These are phyloP conservation scores for Cytospora schulzeri DNA, from an alignment of 2,329 filamentous ascomycete genomes.

Conservation along the genomic window DNA sequence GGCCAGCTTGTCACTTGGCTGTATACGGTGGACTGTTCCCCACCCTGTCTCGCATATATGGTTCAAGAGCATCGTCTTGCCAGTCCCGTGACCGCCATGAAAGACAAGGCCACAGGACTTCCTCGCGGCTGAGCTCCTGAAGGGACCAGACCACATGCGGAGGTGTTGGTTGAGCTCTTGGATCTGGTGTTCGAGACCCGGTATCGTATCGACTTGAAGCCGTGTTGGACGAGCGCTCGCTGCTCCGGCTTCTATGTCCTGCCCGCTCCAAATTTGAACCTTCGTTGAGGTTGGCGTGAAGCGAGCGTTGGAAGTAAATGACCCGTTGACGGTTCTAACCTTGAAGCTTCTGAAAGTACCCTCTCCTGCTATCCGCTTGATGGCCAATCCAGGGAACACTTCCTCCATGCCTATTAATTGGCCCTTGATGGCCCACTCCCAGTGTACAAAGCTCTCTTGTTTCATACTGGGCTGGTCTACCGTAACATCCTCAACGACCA, in stretches of 20 bases:
- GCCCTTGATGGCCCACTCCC: constrained; percentile 41
- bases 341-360: constrained; percentile 64
- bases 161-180: constrained; percentile 69
- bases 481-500: constrained; percentile 64
- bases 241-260: constrained; percentile 41
- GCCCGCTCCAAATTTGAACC: constrained; percentile 36
- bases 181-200: constrained; percentile 68
- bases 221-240: constrained; percentile 32
- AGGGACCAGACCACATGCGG: constrained; percentile 34
- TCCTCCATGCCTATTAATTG: constrained; percentile 56
- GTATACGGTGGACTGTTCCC: constrained; percentile 67
- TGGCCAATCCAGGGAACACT: constrained; percentile 68
- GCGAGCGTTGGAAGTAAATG: constrained; percentile 46
- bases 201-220: constrained; percentile 58
- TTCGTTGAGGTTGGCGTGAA: constrained; percentile 43
- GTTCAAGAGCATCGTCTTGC: constrained; percentile 76
- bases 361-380: constrained; percentile 64
- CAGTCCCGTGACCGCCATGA: constrained; percentile 81
- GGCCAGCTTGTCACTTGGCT: constrained; percentile 56
- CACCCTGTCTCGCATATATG: constrained; percentile 69
- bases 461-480: constrained; percentile 38
- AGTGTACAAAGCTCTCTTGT: constrained; percentile 38
- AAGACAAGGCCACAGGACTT: constrained; percentile 66
- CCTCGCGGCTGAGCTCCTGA: constrained; percentile 39
- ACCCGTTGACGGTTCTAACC: constrained; percentile 57